These are phyloP conservation scores for Dictyostelium brefeldianum DNA, from an alignment of 78 protist species.

Conservation along the genomic window DNA sequence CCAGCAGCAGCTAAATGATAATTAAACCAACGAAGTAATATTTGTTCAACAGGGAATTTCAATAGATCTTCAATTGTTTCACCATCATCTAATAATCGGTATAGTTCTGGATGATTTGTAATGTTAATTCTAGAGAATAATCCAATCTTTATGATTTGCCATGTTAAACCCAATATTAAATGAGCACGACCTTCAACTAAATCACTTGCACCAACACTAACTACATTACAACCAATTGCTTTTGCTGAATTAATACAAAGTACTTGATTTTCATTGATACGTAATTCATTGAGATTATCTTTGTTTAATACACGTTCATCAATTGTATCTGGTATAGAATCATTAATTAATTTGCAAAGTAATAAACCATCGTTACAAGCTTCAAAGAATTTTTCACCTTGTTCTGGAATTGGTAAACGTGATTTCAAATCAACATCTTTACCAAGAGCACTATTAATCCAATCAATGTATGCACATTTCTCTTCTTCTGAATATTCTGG, in stretches of 20 bases:
- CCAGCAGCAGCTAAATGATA: slow-evolving; percentile 91
- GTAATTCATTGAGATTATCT: slow-evolving; percentile 77
- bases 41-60: slow-evolving; percentile 48
- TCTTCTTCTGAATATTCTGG: slow-evolving; percentile 37
- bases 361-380: slow-evolving; percentile 79
- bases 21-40: slow-evolving; percentile 34
- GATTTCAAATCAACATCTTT: slow-evolving; percentile 10
- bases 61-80: slow-evolving; percentile 33
- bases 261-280: slow-evolving; percentile 88
- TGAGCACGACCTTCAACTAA: slow-evolving; percentile 84
- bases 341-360: slow-evolving; percentile 86
- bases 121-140: slow-evolving; percentile 29
- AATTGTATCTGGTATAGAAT: slow-evolving; percentile 73
- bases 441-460: slow-evolving; percentile 9
- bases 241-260: slow-evolving; percentile 80
- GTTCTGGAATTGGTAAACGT: slow-evolving; percentile 55
- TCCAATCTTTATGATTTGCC: slow-evolving; percentile 51
- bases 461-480: slow-evolving; percentile 37
- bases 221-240: slow-evolving; percentile 71
- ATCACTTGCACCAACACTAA: slow-evolving; percentile 7
- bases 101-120: slow-evolving; percentile 49
- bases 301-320: slow-evolving; percentile 83
- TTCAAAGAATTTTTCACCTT: not conserved
- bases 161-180: slow-evolving; percentile 53
- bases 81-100: slow-evolving; percentile 5